These are phyloP conservation scores for Ustulina deusta DNA, from an alignment of 2,329 filamentous ascomycete species.

Conservation along the genomic window DNA sequence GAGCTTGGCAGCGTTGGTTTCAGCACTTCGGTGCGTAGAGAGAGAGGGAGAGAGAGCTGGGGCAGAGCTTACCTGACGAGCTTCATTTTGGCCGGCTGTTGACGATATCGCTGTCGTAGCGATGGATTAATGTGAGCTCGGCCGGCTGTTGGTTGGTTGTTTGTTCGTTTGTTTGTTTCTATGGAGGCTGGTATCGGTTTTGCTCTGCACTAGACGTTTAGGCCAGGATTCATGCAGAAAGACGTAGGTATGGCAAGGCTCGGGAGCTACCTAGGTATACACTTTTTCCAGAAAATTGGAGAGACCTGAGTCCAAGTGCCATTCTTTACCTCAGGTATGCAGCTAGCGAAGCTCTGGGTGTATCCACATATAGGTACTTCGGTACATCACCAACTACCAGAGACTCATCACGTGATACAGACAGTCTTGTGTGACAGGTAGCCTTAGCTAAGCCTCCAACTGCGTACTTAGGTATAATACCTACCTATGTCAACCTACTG, in stretches of 20 bases:
- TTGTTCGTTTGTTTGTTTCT: conserved; percentile 23
- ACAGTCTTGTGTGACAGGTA: too few species aligned
- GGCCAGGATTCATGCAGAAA: conserved; percentile 6
- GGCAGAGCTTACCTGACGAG: conserved; percentile 82
- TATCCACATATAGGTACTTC: too few species aligned
- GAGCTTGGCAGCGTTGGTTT: conserved; percentile 52
- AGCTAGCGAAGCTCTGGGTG: background rate
- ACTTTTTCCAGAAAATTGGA: conserved; percentile 38
- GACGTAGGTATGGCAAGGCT: conserved; percentile 30
- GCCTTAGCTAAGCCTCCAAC: too few species aligned
- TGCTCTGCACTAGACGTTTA: conserved; percentile 12
- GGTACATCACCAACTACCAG: background rate
- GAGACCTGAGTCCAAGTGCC: background rate
- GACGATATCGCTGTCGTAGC: conserved; percentile 21
- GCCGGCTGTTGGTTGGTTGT: conserved; percentile 20
- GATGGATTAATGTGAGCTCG: conserved; percentile 6
- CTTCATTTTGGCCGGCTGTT: conserved; percentile 77
- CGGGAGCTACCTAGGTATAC: conserved; percentile 27
- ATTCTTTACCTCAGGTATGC: too few species aligned
- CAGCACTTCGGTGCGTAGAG: conserved; percentile 59
- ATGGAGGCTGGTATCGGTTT: conserved; percentile 36
- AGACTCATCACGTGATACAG: background rate
- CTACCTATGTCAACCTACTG: background rate
- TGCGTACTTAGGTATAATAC: background rate
- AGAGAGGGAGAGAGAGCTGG: conserved; percentile 44